Evolutionary conservation across 2,329 filamentous ascomycete species (phyloP), one percentile per base, ranked within the genome.

Genomic region (Emmonsiellopsis sp.): DNA sequence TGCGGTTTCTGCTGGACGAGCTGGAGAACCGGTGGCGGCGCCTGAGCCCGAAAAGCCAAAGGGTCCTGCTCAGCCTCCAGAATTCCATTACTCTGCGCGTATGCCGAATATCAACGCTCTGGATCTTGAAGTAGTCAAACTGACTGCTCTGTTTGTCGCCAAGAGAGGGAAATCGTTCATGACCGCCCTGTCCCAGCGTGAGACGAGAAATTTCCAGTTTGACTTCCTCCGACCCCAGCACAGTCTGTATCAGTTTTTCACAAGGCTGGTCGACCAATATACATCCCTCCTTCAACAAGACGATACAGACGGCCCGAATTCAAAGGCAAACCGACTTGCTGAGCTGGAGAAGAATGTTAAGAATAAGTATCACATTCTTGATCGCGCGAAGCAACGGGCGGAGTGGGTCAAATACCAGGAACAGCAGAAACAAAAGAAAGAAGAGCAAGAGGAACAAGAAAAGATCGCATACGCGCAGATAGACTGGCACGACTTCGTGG

Each of bases 101-200:
- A 95, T 97, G 89, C 93, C 93, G 54, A 92, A 91, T 61, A 95
- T 98, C 73, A 95, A 86, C 72, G 89, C 94, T 59, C 88, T 95
- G 70, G 93, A 98, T 77, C 75, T 97, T 57, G 83, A 84, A 51
- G 77, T 85, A 26, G 74, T 84, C 55, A 80, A 79, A 58, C 73
- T 95, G 65, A 95, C 92, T 37, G 93, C 93, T 16, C 77, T 95
- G 30, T 96, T 93, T 70, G 89, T 92, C 49, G 93, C 93, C 51
- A 91, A 92, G 72, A 92, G 95, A 64, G 93, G 93, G 11, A 85
- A 91, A 57, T 84, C 86, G 57, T 98, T 93, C 73, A 89, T 95
- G 81, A 96, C 90, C 20, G 82, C 86, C 52, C 76, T 98, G 58
- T 89, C 87, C 26, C 92, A 95, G 72, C 83, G 89, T 60, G 92